Conservation (phyloP, 768 basidiomycete species). For the Calocera cornea region DNA sequence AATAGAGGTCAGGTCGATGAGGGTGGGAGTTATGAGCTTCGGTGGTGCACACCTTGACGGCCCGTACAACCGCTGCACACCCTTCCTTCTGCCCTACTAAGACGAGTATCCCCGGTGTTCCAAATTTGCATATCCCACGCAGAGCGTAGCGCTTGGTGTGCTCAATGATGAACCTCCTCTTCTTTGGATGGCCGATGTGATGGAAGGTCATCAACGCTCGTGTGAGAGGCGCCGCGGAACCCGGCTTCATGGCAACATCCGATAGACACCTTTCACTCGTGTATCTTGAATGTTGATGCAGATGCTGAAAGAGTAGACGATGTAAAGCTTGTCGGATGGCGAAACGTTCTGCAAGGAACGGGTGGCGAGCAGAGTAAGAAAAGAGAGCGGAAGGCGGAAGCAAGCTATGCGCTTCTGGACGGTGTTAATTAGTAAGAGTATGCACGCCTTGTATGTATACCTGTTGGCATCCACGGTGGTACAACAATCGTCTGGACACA, state of each 20-base stretch:
- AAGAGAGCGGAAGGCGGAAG: no score
- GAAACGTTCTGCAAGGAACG: no score
- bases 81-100: background rate
- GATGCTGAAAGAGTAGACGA: no score
- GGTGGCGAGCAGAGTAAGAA: no score
- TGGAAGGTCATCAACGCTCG: slow-evolving; percentile 3
- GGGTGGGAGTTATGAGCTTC: background rate
- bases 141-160: background rate
- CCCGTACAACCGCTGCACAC: background rate
- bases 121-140: background rate
- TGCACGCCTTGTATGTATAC: no score
- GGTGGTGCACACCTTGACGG: background rate
- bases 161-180: background rate
- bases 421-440: no score
- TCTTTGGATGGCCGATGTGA: background rate
- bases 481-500: no score
- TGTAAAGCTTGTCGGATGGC: no score
- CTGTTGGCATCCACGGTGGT: no score
- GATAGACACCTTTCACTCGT: background rate
- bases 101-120: background rate
- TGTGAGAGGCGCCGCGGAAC: background rate
- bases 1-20: background rate
- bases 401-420: no score
- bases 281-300: no score
- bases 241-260: background rate